Evolutionary conservation across 768 basidiomycete genomes (phyloP).

Genomic region (Naganishia onofrii): DNA sequence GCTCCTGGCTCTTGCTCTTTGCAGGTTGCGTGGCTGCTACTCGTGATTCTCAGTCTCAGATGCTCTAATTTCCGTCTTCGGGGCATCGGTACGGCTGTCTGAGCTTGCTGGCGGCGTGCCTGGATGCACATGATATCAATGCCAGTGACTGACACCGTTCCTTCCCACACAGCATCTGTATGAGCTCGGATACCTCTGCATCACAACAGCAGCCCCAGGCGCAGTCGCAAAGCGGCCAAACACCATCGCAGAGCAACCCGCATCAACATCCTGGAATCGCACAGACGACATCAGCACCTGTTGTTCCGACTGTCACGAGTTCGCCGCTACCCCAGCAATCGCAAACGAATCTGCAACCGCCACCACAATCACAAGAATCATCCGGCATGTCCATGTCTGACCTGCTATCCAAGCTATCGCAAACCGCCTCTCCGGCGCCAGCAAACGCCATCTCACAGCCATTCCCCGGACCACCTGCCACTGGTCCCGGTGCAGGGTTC

Average conservation of each 20-base stretch:
- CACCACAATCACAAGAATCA: neutral
- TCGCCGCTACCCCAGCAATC: neutral
- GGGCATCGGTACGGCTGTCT: too few relatives aligned
- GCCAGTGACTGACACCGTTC: neutral
- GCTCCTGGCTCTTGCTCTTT: too few relatives aligned
- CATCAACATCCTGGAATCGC: neutral
- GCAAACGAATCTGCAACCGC: neutral
- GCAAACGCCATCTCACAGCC: neutral
- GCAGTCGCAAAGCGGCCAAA: neutral
- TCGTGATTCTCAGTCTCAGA: too few relatives aligned
- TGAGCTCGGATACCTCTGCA: neutral
- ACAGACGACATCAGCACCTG: conserved; percentile 9
- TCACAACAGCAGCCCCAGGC: neutral
- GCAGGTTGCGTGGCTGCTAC: too few relatives aligned
- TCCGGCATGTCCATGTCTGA: conserved; percentile 19
- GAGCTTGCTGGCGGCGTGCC: too few relatives aligned
- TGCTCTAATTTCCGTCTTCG: too few relatives aligned
- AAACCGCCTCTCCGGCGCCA: neutral
- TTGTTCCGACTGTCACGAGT: neutral
- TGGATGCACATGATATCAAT: too few relatives aligned
- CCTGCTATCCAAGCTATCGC: conserved; percentile 8
- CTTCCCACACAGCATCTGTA: neutral
- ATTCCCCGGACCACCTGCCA: neutral
- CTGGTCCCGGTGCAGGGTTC: neutral
- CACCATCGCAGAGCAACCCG: neutral